A percentile compares a stretch with the other conserved stretches of the same genome.
phyloP scores from a whole-genome alignment of 441 rosid genomes.

The Rhodomyrtus psidioides region DNA sequence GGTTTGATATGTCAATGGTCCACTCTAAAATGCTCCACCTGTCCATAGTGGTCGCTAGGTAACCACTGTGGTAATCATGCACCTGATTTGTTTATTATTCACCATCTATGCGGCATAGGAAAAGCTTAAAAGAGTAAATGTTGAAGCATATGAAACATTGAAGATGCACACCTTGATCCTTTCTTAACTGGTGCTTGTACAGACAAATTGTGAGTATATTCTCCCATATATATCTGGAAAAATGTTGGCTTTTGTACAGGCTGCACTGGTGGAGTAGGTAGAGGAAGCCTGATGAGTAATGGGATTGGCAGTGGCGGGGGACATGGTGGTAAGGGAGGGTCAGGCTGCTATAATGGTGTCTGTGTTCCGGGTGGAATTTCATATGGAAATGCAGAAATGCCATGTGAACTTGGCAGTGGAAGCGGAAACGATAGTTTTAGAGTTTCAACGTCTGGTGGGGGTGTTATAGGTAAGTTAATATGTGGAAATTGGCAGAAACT shows the following conservation, averaged over 20 bases:
- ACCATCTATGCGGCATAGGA: background rate
- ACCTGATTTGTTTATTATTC: background rate
- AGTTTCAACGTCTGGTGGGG: constrained; percentile 89
- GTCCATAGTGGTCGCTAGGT: background rate
- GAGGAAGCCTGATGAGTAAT: constrained; percentile 61
- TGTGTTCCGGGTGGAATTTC: constrained; percentile 74
- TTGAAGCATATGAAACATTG: background rate
- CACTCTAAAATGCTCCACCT: background rate
- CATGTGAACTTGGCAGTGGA: constrained; percentile 99
- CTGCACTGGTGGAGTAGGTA: constrained; percentile 94
- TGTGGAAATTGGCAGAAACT: background rate
- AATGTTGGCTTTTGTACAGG: constrained; percentile 46
- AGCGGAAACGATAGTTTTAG: constrained; percentile 73
- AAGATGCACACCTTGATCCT: background rate
- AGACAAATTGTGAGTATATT: background rate
- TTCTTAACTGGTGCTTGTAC: background rate
- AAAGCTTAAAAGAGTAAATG: background rate
- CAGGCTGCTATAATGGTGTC: constrained; percentile 53
- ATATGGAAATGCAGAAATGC: constrained; percentile 82
- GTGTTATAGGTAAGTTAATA: constrained; percentile 65
- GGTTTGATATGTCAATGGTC: background rate
- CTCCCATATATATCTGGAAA: background rate
- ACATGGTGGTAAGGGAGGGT: constrained; percentile 98
- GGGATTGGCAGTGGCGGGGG: constrained; percentile 97
- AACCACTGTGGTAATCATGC: background rate